phyloP scores from a whole-genome alignment of 2,329 filamentous ascomycete species.

The Fusarium sp. region DNA sequence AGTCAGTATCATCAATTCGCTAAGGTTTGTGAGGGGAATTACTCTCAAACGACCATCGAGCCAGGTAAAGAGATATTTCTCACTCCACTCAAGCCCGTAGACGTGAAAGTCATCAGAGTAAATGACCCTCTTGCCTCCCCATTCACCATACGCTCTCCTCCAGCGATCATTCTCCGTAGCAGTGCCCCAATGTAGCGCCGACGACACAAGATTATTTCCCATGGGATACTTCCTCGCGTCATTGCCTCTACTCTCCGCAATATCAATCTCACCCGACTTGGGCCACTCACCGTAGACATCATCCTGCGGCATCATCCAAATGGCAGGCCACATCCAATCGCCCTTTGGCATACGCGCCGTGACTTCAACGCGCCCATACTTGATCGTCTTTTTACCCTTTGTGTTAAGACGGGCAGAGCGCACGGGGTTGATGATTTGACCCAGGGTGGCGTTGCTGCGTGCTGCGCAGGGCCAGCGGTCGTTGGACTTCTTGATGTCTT shows the following conservation, averaged over 20 bases:
- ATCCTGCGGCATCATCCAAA: constrained; percentile 58
- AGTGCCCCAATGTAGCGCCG: constrained; percentile 58
- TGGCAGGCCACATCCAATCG: constrained; percentile 66
- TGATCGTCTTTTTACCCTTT: constrained; percentile 57
- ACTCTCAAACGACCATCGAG: constrained; percentile 56
- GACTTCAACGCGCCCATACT: constrained; percentile 64
- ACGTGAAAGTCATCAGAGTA: constrained; percentile 58
- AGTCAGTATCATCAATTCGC: neutral
- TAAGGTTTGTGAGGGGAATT: neutral
- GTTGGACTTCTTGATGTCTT: constrained; percentile 19
- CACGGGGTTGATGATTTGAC: constrained; percentile 60
- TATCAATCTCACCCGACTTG: constrained; percentile 63
- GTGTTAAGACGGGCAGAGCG: constrained; percentile 56
- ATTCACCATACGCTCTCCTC: constrained; percentile 46
- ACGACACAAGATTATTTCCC: constrained; percentile 53
- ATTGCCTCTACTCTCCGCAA: constrained; percentile 62
- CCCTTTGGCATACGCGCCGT: constrained; percentile 62
- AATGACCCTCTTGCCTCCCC: constrained; percentile 47
- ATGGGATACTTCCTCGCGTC: constrained; percentile 44
- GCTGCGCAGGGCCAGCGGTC: constrained; percentile 48
- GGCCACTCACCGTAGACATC: constrained; percentile 62
- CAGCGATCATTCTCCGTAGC: constrained; percentile 45
- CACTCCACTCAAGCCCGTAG: constrained; percentile 62
- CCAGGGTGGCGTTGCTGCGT: constrained; percentile 55
- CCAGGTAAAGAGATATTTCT: constrained; percentile 63